Evolutionary conservation across 257 asterid species (phyloP), one percentile per base, ranked within the genome.

Genomic region (Solanum appendiculatum): DNA sequence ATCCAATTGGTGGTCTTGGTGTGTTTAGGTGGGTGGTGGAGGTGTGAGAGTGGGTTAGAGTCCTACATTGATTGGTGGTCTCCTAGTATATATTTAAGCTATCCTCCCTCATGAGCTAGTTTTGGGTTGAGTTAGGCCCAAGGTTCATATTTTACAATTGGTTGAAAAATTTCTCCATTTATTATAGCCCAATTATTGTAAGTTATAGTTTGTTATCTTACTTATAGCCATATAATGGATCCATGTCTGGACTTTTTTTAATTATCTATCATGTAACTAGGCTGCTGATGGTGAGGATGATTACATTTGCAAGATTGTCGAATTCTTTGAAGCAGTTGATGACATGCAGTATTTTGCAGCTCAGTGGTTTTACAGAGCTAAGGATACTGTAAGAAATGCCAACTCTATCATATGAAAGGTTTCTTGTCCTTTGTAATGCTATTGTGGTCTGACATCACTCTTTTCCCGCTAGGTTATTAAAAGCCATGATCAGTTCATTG

Each of bases 361-460:
- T 14, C 93, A 86, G 9, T 92, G 94, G 94, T 92, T 78, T 73
- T 92, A 92, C 60, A 86, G 92, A 74, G 90, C 93, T 7, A 87
- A 81, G 58, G 93, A 92, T 64, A 92, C 94, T 44, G 94, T 92
- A 42, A 90, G 91, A 31, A 72, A 78, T 86, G 33, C 21, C 40
- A 34, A 86, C 20, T 73, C 81, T 11, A 36, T 44, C 20, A 27
- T 13, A 27, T 36, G 29, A 21, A 21, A 36, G 29, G 40, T 60
- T 78, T 2, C 54, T 78, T 81, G 3, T n/a, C 60, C 54, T 5
- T 64, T 37, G 14, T 86, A 23, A 39, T n/a, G 75, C 88, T 27
- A 39, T 58, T 25, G 51, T 21, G 51, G 54, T 46, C 60, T 80
- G 58, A 73, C 31, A 18, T 44, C 70, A 68, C 16, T n/a, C 74